phyloP scores from a whole-genome alignment of 176 grass and related monocot species.

The Paspalum notatum region DNA sequence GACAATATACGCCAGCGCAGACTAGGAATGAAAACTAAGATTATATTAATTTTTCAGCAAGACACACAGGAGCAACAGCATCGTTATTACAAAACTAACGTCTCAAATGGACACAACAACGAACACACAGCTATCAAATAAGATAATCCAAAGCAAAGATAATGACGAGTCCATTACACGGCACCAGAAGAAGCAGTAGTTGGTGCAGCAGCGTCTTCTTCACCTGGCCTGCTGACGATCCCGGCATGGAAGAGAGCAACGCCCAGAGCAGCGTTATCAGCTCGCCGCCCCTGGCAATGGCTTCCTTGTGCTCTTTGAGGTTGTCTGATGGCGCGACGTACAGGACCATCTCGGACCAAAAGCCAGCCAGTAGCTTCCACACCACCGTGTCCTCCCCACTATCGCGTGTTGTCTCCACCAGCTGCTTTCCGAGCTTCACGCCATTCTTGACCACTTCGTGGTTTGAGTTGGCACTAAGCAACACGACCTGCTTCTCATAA shows the following conservation, averaged over 20 bases:
- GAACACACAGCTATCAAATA: not conserved
- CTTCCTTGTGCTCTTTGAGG: not conserved
- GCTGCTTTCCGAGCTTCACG: not conserved
- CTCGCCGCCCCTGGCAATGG: conserved; percentile 28
- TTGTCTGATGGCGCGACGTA: conserved; percentile 11
- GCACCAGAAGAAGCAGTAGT: not conserved
- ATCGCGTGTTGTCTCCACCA: not conserved
- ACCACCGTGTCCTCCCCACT: not conserved
- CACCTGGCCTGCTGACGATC: not conserved
- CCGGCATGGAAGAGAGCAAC: conserved; percentile 21
- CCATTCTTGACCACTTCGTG: conserved; percentile 12
- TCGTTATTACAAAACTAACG: too few species aligned
- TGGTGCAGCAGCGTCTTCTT: too few species aligned
- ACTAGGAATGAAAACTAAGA: not conserved
- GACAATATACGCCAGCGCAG: not conserved
- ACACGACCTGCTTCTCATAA: not conserved
- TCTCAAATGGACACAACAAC: not conserved
- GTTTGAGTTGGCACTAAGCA: not conserved
- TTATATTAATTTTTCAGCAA: too few species aligned
- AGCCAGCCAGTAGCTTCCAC: not conserved
- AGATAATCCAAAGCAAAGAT: not conserved
- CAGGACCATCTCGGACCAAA: conserved; percentile 29
- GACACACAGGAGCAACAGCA: too few species aligned
- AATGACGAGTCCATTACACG: not conserved
- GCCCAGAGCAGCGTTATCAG: conserved; percentile 36